Evolutionary conservation across 352 stramenopile genomes (phyloP).

Genomic region (Phytophthora sp.): DNA sequence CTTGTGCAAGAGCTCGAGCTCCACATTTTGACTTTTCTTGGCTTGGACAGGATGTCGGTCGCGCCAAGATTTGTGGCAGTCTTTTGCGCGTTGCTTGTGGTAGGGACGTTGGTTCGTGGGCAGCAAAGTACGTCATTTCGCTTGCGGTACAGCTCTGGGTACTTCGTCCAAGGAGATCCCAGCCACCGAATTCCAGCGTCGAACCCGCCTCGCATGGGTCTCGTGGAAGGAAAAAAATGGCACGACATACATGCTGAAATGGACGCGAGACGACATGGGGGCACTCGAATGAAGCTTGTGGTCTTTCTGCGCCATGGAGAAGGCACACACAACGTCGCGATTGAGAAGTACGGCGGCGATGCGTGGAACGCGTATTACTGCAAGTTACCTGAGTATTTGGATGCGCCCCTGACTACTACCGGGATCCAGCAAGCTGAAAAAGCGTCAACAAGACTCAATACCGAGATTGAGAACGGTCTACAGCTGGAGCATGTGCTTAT

Average conservation of each 20-base stretch:
- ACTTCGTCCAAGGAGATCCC: slow-evolving; percentile 32
- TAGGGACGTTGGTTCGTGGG: slow-evolving; percentile 2
- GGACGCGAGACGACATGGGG: slow-evolving; percentile 4
- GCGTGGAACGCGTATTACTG: slow-evolving; percentile 38
- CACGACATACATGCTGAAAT: slow-evolving; percentile 30
- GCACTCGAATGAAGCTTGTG: slow-evolving; percentile 27
- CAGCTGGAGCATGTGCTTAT: slow-evolving; percentile 30
- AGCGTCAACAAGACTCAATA: slow-evolving; percentile 20
- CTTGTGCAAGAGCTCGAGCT: too few relatives aligned
- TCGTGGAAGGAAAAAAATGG: slow-evolving; percentile 36
- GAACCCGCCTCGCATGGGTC: slow-evolving; percentile 31
- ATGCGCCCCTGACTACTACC: slow-evolving; percentile 28
- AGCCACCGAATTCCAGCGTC: slow-evolving; percentile 12
- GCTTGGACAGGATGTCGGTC: background rate
- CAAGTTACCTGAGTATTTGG: slow-evolving; percentile 33
- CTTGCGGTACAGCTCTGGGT: slow-evolving; percentile 23
- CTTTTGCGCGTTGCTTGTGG: slow-evolving; percentile 12
- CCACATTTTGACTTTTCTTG: slow-evolving; percentile 17
- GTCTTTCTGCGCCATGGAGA: slow-evolving; percentile 39
- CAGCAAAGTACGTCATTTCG: slow-evolving; percentile 1
- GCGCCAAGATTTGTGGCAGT: background rate
- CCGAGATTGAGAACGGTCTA: slow-evolving; percentile 22
- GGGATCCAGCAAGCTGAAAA: slow-evolving; percentile 29
- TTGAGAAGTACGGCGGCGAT: slow-evolving; percentile 35
- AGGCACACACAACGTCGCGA: slow-evolving; percentile 38